These are phyloP conservation scores for Suhomyces faveliae DNA, from an alignment of 805 yeast genomes.

Conservation along the genomic window DNA sequence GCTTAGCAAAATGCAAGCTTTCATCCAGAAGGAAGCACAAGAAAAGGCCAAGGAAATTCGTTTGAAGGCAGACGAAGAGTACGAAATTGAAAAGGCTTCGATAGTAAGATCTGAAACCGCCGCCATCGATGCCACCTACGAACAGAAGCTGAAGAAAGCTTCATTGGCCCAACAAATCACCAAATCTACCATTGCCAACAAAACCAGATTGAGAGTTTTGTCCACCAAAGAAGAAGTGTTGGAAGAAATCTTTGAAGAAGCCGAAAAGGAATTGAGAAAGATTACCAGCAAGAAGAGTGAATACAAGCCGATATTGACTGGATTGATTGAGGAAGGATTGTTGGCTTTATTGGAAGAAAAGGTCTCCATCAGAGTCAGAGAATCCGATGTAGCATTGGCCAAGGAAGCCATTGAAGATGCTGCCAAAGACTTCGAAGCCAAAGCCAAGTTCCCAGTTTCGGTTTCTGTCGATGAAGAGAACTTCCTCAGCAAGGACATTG, in stretches of 20 bases:
- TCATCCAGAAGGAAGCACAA: conserved; percentile 98
- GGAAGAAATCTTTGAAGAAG: conserved; percentile 67
- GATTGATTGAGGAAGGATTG: conserved; percentile 75
- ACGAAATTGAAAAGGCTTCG: conserved; percentile 94
- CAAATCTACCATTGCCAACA: conserved; percentile 92
- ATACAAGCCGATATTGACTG: conserved; percentile 69
- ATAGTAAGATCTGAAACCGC: conserved; percentile 91
- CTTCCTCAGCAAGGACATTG: conserved; percentile 58
- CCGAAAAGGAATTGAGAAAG: conserved; percentile 60
- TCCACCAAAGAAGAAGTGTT: conserved; percentile 78
- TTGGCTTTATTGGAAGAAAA: conserved; percentile 70
- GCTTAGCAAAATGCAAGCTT: conserved; percentile 96
- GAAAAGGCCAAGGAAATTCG: conserved; percentile 96
- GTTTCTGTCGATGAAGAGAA: conserved; percentile 55
- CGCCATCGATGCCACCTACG: conserved; percentile 77
- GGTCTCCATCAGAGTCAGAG: conserved; percentile 64
- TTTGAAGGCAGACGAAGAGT: conserved; percentile 97
- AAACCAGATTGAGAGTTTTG: conserved; percentile 88
- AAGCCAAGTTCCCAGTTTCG: conserved; percentile 56
- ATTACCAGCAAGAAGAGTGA: conserved; percentile 53
- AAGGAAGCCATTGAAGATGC: conserved; percentile 63
- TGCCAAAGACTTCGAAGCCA: conserved; percentile 58
- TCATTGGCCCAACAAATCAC: conserved; percentile 91
- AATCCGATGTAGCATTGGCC: conserved; percentile 60
- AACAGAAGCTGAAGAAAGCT: conserved; percentile 85